Evolutionary conservation across 208 protist species (phyloP), one percentile per base, ranked within the genome.

Genomic region (Leishmania braziliensis): DNA sequence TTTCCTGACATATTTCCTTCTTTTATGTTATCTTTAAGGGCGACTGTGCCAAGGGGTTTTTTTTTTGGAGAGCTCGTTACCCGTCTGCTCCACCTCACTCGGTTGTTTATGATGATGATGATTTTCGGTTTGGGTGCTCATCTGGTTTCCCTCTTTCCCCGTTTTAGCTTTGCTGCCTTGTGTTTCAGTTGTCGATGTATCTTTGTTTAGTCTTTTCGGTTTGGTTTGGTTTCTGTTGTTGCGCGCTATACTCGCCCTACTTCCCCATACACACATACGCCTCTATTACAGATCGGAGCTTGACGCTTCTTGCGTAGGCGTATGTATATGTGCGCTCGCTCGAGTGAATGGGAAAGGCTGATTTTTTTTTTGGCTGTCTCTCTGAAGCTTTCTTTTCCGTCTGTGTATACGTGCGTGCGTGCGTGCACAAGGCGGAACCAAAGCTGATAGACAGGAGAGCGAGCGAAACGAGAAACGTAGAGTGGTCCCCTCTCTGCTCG

Each of bases 1-100:
- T 78, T 71, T 74, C n/a, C 23, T 36, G 74, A 58, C 39, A 3
- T 82, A 54, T 51, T 70, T 85, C 33, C 76, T 70, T 48, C 63
- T 75, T 75, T 46, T 5, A 46, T 46, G 43, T 86, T 66, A 29
- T 46, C 43, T 46, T 0, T 46, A 46, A 46, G 43, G 43, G 43
- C 43, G 43, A 46, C 43, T 46, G 43, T 46, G 43, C 4, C 43
- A 0, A 46, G 43, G 43, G 43, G 3, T 46, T 46, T 46, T 46
- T 46, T 46, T 46, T 46, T 46, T 46, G 43, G 43, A 4, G 43
- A 46, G 43, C 43, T 46, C 43, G 43, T 46, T 46, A 46, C 43
- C 43, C 43, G 43, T 75, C 56, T 79, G 5, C 65, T 78, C 65
- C 65, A 51, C 54, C 68, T 75, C 43, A 69, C 46, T 26, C 68